Conservation (phyloP, 371 early-diverging fungal genomes). For the Furculomyces boomerangus region DNA sequence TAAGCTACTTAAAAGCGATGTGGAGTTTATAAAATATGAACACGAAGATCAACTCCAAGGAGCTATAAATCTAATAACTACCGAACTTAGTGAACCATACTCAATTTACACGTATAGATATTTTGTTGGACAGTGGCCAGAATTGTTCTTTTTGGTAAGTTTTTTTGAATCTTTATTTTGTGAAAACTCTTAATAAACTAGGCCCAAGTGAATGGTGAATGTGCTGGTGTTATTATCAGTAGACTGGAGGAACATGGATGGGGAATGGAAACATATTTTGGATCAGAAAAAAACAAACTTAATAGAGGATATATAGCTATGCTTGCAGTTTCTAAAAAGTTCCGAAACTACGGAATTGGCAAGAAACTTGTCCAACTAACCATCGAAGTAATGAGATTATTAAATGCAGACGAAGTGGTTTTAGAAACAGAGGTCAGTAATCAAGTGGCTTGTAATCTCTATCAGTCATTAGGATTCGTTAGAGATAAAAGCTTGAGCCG, state of each 20-base stretch:
- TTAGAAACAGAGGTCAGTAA: conserved; percentile 90
- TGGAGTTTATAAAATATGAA: background rate
- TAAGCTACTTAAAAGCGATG: background rate
- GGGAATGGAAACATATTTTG: conserved; percentile 8
- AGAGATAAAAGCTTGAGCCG: conserved; percentile 75
- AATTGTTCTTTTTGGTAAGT: conserved; percentile 58
- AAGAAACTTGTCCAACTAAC: conserved; percentile 48
- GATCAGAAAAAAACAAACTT: background rate
- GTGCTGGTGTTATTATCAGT: conserved; percentile 78
- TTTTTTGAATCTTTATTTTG: background rate
- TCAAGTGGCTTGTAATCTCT: conserved; percentile 62
- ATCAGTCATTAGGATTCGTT: conserved; percentile 83
- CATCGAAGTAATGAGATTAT: conserved; percentile 48
- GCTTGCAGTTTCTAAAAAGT: conserved; percentile 69
- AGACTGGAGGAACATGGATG: conserved; percentile 59
- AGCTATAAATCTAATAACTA: conserved; percentile 45
- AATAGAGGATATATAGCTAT: conserved; percentile 89
- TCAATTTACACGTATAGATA: conserved; percentile 94
- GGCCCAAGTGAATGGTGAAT: conserved; percentile 16
- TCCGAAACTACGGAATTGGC: conserved; percentile 66
- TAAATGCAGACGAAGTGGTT: conserved; percentile 78
- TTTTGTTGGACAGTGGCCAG: conserved; percentile 81
- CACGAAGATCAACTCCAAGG: background rate
- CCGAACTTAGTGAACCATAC: conserved; percentile 89
- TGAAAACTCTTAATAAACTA: background rate